These are phyloP conservation scores for Sungouiella blattae DNA, from an alignment of 805 yeast species.

Conservation along the genomic window DNA sequence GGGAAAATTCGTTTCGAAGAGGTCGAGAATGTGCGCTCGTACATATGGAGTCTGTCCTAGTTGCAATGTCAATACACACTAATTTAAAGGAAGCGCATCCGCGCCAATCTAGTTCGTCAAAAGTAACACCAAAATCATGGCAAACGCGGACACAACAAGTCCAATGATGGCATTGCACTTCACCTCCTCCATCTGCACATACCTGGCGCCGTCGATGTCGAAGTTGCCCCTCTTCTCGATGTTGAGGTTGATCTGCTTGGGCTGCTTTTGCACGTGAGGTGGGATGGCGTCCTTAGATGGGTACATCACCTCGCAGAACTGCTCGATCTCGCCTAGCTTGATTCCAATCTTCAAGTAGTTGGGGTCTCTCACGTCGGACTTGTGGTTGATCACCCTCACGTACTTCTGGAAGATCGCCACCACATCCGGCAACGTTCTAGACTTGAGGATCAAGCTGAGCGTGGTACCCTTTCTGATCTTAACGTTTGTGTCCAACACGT, in stretches of 20 bases:
- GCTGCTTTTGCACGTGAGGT: constrained; percentile 38
- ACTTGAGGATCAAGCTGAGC: constrained; percentile 65
- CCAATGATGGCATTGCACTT: constrained; percentile 9
- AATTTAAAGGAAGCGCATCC: too few species aligned
- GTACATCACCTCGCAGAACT: constrained; percentile 74
- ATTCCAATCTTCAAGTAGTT: constrained; percentile 81
- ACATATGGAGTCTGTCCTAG: too few species aligned
- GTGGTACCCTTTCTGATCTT: constrained; percentile 92
- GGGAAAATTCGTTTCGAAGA: too few species aligned
- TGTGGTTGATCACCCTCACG: constrained; percentile 71
- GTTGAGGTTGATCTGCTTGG: constrained; percentile 36
- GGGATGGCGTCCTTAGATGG: constrained; percentile 54
- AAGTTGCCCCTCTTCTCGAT: constrained; percentile 34
- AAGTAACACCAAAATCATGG: too few species aligned
- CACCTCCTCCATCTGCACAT: constrained; percentile 18
- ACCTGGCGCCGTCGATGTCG: constrained; percentile 31
- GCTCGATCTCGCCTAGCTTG: constrained; percentile 84
- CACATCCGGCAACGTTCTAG: constrained; percentile 73
- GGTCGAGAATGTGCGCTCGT: too few species aligned
- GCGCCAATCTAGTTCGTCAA: too few species aligned
- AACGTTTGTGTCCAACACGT: constrained; percentile 65
- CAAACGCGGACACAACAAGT: neutral
- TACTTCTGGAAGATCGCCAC: constrained; percentile 74
- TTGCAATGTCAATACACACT: too few species aligned
- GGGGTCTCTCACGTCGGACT: constrained; percentile 78